Evolutionary conservation across 2,329 filamentous ascomycete genomes (phyloP).

Genomic region (Fusarium kyushuense): DNA sequence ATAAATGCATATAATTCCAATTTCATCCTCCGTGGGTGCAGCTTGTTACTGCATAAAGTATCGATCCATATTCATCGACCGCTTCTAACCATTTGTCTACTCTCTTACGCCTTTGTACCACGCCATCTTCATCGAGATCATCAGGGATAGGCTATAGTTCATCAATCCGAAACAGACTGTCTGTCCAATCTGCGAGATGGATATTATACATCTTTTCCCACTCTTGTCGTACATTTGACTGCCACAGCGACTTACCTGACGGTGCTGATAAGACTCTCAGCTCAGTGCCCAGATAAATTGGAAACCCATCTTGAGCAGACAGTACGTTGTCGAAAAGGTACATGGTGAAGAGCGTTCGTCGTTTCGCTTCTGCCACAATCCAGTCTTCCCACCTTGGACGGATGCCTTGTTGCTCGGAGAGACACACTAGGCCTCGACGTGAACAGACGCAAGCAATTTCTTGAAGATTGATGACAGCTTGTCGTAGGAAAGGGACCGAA

Average conservation of each 20-base stretch:
- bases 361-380: neutral
- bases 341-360: neutral
- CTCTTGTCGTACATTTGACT: neutral
- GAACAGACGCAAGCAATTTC: neutral
- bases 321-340: neutral
- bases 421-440: neutral
- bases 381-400: neutral
- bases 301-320: neutral
- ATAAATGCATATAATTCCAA: too few species aligned
- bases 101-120: neutral
- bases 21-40: neutral
- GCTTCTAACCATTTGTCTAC: neutral
- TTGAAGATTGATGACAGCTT: neutral
- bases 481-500: neutral
- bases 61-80: neutral
- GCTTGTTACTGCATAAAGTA: neutral
- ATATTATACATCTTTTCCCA: neutral
- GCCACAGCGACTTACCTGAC: neutral
- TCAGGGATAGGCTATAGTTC: neutral
- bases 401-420: neutral
- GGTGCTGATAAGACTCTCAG: neutral
- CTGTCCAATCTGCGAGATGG: neutral
- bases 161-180: accelerated
- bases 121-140: neutral
- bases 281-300: neutral